Base-by-base conservation (phyloP, 225 moss, liverwort and hornwort species). In the Marchantia paleacea region DNA sequence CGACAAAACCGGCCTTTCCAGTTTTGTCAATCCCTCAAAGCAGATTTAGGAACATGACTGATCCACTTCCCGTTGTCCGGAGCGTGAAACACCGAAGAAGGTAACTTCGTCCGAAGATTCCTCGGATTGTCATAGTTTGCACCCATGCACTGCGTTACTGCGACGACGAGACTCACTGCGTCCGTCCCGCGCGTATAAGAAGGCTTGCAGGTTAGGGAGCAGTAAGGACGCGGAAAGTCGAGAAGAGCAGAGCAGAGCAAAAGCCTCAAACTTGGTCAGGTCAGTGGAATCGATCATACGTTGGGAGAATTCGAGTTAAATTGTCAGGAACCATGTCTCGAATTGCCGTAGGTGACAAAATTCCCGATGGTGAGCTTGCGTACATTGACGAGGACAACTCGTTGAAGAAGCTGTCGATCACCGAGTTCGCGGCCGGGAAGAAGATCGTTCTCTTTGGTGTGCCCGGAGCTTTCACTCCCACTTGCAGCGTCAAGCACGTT, bases 391-490 rank as follows among this genome's bases (percentile, higher is more conserved):
- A 73, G 6, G 89, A 91, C 10, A 90, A 89, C 47, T 68, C 83
- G 12, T 0, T 60, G 72, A 85, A 94, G 72, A 81, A 80, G 64
- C 79, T 92, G 6, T 81, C 81, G 29, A 53, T 85, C 54, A 78
- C 88, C 19, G 76, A 82, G 78, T 71, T 86, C 58, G 87, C 88
- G 10, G 89, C 89, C 30, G 94, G 96, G 12, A 96, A 94, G 92
- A 96, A 96, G 88, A 87, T 84, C 3, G 94, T 96, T n/a, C 88
- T 96, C 49, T 75, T 96, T 71, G 96, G 89, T 0, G 96, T 94
- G 15, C 96, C 96, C 16, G 96, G 96, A 24, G 96, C 96, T 16
- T 96, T 96, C 83, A 96, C 96, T 28, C 94, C 96, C 60, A 90
- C 91, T 31, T 96, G 96, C 96, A 97, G 97, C 81, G 77, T 86